Conservation (phyloP, 116 monocot species). For the Posidonia oceanica region DNA sequence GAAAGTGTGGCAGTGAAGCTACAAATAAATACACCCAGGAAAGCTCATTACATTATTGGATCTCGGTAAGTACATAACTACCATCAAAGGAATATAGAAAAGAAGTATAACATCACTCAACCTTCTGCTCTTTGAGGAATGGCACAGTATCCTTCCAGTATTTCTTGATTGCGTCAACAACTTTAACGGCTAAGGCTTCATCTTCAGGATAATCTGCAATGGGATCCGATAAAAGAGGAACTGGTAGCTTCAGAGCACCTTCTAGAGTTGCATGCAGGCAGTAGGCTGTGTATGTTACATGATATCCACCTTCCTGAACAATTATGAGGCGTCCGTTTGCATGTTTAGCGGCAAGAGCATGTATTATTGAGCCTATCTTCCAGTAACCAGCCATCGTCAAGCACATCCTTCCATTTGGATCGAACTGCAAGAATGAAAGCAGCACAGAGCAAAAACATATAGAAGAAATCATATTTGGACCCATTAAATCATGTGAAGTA, state of each 20-base stretch:
- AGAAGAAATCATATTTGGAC: neutral
- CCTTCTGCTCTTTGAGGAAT: slow-evolving; percentile 29
- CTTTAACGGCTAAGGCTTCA: slow-evolving; percentile 31
- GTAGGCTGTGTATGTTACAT: slow-evolving; percentile 79
- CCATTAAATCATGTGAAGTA: too few species aligned
- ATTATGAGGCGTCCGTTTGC: slow-evolving; percentile 40
- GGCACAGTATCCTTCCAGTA: slow-evolving; percentile 57
- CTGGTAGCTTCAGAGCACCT: slow-evolving; percentile 51
- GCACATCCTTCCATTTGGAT: slow-evolving; percentile 95
- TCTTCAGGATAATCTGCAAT: slow-evolving; percentile 81
- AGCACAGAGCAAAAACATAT: neutral
- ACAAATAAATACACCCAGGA: too few species aligned
- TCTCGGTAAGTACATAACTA: too few species aligned
- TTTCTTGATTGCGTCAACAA: slow-evolving; percentile 44
- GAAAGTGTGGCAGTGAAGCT: too few species aligned
- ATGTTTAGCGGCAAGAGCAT: slow-evolving; percentile 31
- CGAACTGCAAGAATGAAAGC: slow-evolving; percentile 46
- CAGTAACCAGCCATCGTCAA: slow-evolving; percentile 70
- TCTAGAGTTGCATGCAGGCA: slow-evolving; percentile 87
- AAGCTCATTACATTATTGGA: too few species aligned
- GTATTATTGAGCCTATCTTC: slow-evolving; percentile 31
- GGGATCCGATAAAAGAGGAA: slow-evolving; percentile 48
- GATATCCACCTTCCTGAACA: slow-evolving; percentile 95
- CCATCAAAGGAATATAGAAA: too few species aligned
- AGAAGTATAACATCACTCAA: too few species aligned